Percentiles rank a stretch among this genome's conserved stretches.
Evolutionary conservation across 306 rosid genomes (phyloP).

Genomic region (Quercus gilva): DNA sequence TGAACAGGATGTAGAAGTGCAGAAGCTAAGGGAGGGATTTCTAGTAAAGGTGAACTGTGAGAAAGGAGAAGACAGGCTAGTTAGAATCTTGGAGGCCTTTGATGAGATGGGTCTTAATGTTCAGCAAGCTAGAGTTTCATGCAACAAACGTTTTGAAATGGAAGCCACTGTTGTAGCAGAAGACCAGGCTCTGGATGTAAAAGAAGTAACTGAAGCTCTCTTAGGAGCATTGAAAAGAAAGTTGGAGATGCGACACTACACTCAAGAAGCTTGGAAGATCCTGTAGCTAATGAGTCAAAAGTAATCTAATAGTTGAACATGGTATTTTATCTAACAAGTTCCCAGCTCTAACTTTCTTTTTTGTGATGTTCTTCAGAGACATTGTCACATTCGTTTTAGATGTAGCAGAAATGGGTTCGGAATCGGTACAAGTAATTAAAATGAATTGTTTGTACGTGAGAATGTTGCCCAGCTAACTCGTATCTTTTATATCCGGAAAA

Average conservation of each 20-base stretch:
- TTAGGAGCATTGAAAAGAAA: slow-evolving; percentile 40
- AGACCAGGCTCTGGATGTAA: slow-evolving; percentile 38
- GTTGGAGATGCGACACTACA: slow-evolving; percentile 7
- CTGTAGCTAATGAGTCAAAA: slow-evolving; percentile 7
- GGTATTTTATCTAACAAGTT: slow-evolving; percentile 1
- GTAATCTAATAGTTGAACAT: slow-evolving; percentile 9
- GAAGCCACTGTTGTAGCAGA: slow-evolving; percentile 66
- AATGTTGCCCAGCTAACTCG: too few species aligned
- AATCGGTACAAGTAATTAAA: too few species aligned
- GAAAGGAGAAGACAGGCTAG: slow-evolving; percentile 58
- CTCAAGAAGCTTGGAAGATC: slow-evolving; percentile 2
- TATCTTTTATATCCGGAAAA: too few species aligned
- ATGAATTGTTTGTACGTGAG: too few species aligned
- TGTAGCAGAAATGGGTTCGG: too few species aligned
- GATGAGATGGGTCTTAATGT: slow-evolving; percentile 66
- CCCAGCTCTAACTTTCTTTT: too few species aligned
- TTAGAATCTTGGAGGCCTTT: slow-evolving; percentile 57
- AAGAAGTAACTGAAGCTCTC: slow-evolving; percentile 42
- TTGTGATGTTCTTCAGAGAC: too few species aligned
- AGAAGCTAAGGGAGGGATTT: slow-evolving; percentile 55
- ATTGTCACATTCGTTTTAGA: too few species aligned
- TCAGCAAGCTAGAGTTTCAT: slow-evolving; percentile 69
- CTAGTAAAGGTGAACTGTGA: slow-evolving; percentile 55
- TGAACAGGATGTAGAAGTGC: slow-evolving; percentile 68
- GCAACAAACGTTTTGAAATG: slow-evolving; percentile 49